Base-by-base conservation (phyloP, 1,284 basidiomycete species). In the Pyrrhoderma lamaoense region DNA sequence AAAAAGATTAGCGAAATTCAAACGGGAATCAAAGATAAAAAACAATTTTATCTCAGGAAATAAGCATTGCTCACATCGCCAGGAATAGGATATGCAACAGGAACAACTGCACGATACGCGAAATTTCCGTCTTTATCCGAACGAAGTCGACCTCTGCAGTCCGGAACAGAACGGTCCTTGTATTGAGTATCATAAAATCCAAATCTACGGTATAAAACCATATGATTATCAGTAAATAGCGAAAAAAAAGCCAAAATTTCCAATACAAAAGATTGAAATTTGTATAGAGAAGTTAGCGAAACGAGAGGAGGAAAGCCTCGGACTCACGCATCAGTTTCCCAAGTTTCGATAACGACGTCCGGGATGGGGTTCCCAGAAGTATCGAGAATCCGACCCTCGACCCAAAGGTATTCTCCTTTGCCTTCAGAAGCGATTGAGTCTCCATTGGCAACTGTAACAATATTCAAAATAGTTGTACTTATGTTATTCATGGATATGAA, bases 301-400 rank as follows among this genome's bases (percentile, higher is more conserved):
- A 5, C 16, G 11, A 40, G 4, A 18, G 38, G 38, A 16, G n/a
- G 16, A 8, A 7, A 27, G 18, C 31, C 13, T 22, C 8, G 19
- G 25, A 88, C 85, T 53, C 77, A 62, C 3, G 73, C 74, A 62
- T 93, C 89, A n/a, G 89, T 82, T 67, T 93, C 89, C 91, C 89
- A 92, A 13, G 88, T 91, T 53, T 92, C 86, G 55, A 92, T 85
- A 31, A 75, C 62, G 1, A 83, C 85, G 55, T 73, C 71, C 3
- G 79, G 61, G 46, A 92, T 74, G 1, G 85, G 82, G n/a, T 76
- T 71, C 22, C 90, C 89, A 31, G 77, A 67, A 0, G 76, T 80
- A 59, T 82, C 75, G 34, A 77, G 61, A 2, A 93, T 75, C 1
- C 72, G 74, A 2, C 90, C 90, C 60, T 87, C 75, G 49, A 93